Evolutionary conservation across 192 early-diverging fungal genomes (phyloP).

Genomic region (Entomortierella chlamydospora): DNA sequence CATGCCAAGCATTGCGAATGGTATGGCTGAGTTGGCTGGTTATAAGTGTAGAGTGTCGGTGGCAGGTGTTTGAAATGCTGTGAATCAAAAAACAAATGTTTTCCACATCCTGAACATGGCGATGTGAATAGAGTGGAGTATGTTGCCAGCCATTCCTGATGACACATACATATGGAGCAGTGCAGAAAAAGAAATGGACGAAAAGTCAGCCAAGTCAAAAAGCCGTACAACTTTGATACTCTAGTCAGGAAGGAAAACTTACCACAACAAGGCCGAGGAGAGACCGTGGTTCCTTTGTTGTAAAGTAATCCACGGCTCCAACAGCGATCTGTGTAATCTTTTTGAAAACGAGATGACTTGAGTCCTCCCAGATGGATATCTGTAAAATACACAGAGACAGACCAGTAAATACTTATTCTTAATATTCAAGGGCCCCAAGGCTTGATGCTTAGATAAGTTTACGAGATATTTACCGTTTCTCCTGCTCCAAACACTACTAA

Average conservation of each 20-base stretch:
- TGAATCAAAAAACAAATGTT: constrained; percentile 58
- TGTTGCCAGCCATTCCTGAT: constrained; percentile 55
- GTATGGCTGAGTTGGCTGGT: constrained; percentile 18
- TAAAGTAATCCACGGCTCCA: constrained; percentile 50
- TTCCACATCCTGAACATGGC: constrained; percentile 55
- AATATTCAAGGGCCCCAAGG: too few relatives aligned
- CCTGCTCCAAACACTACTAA: constrained; percentile 42
- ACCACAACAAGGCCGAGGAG: constrained; percentile 52
- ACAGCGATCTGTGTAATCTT: constrained; percentile 55
- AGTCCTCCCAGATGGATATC: constrained; percentile 49
- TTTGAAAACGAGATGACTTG: constrained; percentile 55
- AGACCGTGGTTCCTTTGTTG: constrained; percentile 25
- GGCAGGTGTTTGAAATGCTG: constrained; percentile 62
- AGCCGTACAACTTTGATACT: neutral
- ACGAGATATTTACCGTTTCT: constrained; percentile 33
- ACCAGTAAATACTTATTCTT: too few relatives aligned
- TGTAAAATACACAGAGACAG: neutral
- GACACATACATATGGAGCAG: neutral
- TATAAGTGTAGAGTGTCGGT: constrained; percentile 56
- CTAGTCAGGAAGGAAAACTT: neutral
- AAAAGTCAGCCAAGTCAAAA: neutral
- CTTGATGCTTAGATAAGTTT: too few relatives aligned
- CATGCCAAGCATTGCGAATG: constrained; percentile 35
- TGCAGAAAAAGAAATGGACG: neutral
- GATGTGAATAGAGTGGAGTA: constrained; percentile 52